A percentile compares a stretch with the other conserved stretches of the same genome.
phyloP scores from a whole-genome alignment of 192 early-diverging fungal genomes.

The Haplosporangium gracile region DNA sequence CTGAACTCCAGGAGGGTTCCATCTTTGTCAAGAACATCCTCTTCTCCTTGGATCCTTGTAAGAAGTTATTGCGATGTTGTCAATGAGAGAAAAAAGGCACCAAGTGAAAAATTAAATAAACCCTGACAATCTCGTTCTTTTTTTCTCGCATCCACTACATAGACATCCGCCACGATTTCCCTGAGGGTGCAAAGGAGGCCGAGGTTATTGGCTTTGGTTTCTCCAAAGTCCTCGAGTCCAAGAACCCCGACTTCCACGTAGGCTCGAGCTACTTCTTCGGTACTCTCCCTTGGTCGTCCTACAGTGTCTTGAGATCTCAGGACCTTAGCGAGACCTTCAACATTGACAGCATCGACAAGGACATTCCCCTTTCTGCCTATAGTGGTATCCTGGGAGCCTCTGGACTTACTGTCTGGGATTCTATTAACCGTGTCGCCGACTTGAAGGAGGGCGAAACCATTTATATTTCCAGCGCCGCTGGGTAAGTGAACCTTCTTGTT shows the following conservation, averaged over 20 bases:
- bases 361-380: slow-evolving; percentile 26
- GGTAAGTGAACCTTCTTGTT: slow-evolving; percentile 23
- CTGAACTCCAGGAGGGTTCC: slow-evolving; percentile 57
- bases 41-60: slow-evolving; percentile 87
- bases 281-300: slow-evolving; percentile 63
- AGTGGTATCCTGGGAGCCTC: slow-evolving; percentile 27
- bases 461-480: slow-evolving; percentile 79
- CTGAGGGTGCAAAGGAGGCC: slow-evolving; percentile 37
- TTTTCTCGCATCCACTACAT: too few species aligned
- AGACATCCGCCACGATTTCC: slow-evolving; percentile 46
- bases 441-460: slow-evolving; percentile 89
- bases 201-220: slow-evolving; percentile 73
- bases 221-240: slow-evolving; percentile 76
- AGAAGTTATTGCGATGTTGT: slow-evolving; percentile 38
- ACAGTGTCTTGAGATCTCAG: slow-evolving; percentile 54
- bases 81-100: too few species aligned
- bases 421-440: slow-evolving; percentile 73
- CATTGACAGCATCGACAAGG: slow-evolving; percentile 76
- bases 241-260: slow-evolving; percentile 64
- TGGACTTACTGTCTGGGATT: slow-evolving; percentile 41
- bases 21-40: slow-evolving; percentile 72
- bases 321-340: slow-evolving; percentile 65
- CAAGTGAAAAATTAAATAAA: background rate
- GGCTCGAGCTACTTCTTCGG: slow-evolving; percentile 71
- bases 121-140: background rate